Evolutionary conservation across 2,329 filamentous ascomycete genomes (phyloP), one percentile per base, ranked within the genome.

Genomic region (Penicillium polonicum): DNA sequence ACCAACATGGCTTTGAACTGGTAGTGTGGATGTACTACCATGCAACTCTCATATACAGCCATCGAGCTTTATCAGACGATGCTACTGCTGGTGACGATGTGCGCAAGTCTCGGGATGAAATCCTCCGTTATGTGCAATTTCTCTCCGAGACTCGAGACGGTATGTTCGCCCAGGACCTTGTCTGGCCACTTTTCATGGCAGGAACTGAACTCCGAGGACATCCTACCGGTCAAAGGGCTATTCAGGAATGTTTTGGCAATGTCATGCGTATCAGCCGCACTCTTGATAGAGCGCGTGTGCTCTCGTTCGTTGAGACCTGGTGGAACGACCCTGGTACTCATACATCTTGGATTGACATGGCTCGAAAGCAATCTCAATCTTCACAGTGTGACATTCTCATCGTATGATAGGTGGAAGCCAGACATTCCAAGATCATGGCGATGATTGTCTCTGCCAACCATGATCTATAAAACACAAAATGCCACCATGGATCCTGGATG

Each of bases 141-240:
- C 31, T 60, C 10, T 57, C 54, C 13, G 54, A 45, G 57, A 64
- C 53, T 6, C 42, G 42, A 45, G 53, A 45, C 21, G 51, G 48
- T 23, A 58, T 56, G 33, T 64, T 69, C 36, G 62, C 63, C 5
- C 67, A 70, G 19, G 64, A 70, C 43, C 59, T 70, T 4, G 64
- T 69, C 33, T 70, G 68, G 68, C 68, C 67, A 15, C 43, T 68
- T 1, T 69, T 70, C n/a, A 60, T 69, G 23, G 62, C 65, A 3
- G 67, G 68, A 10, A 65, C 67, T 1, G 66, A 69, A 48, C 61
- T 65, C 19, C 55, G 57, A 25, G 51, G 48, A 6, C 49, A 60
- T 43, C 35, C 17, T 10, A 52, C 19, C 10, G 36, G 25, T 2
- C 58, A 60, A n/a, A 41, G 27, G 21, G 10, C 48, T 13, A 60